Evolutionary conservation across 495 filamentous ascomycete species (phyloP), one percentile per base, ranked within the genome.

Genomic region (Terfezia boudieri): DNA sequence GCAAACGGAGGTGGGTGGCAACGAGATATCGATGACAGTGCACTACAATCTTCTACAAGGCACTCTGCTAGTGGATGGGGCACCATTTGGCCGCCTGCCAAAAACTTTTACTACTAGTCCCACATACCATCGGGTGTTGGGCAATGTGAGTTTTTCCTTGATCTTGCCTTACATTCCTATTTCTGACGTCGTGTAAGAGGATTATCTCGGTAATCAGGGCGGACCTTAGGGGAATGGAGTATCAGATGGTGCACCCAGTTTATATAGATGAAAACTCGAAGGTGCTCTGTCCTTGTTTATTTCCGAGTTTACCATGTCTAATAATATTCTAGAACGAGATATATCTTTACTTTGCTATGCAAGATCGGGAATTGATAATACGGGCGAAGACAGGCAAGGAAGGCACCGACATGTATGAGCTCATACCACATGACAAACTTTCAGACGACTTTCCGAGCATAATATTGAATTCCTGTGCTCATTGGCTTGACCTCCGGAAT

Each of bases 41-140:
- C 68, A 73, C 22, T 76, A 68, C 58, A 77, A 80, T 58, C 41
- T 78, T 5, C 60, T 82, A 17, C 74, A 68, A 2, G 76, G 76
- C 0, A 65, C 71, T 36, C 67, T 83, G 2, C 70, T 81, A 20
- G 68, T 82, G 12, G 68, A 80, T 55, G 76, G 75, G 1, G 57
- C 61, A 1, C 77, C 76, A 0, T 56, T 80, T 10, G 63, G 67
- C 11, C 68, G 71, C 20, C 67, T 79, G 0, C 78, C 78, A 0
- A 12, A 23, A 5, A 57, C 69, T 7, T 81, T 74, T 54, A 62
- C 70, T 36, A 37, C 52, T 4, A 69, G 76, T 69, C 53, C 69
- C 52, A 32, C 26, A 5, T 32, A 32, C 26, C 26, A 32, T 2
- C 26, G 26, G 26, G 26, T 32, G 26, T 32, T 32, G 26, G 26